Base-by-base conservation (phyloP, 169 alveolate species). In the Neospora caninum region DNA sequence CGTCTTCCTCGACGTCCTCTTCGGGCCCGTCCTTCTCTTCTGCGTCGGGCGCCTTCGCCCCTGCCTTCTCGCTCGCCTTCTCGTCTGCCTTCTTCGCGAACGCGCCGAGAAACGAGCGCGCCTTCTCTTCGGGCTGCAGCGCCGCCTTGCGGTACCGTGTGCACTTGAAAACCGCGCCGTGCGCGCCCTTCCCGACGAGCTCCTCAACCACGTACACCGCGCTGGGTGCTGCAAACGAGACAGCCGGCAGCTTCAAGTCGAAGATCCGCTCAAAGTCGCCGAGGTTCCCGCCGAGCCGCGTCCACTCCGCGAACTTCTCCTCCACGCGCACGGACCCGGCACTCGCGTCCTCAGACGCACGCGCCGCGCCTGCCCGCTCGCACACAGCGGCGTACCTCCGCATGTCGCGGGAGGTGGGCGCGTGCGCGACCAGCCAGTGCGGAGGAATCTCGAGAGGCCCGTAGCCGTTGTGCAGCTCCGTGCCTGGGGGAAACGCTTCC, bases 111-210 rank as follows among this genome's bases (percentile, higher is more conserved):
- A 39, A 70, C 0, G n/a, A 18, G 36, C 88, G 67, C 1, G 39
- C 34, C n/a, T 0, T 29, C 88, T 29, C n/a, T 53, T 53, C 82
- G 13, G 45, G 22, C 92, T 10, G 49, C 82, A 9, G 34, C 9
- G 89, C 34, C 34, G 89, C 53, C 89, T 82, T 82, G 20, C 89
- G 38, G 41, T 82, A 64, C n/a, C 94, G 91, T 78, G 43, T 93
- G 36, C 92, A 91, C 49, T 80, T 42, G 53, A 83, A 93, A 16
- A 93, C 95, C 25, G 86, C 91, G 67, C 95, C 95, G 54, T 87
- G 92, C 31, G 95, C 95, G 1, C 95, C 95, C 13, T 86, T 54
- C 18, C 95, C 95, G 49, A 93, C 93, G 49, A 92, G 70, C 64
- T 42, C 93, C 43, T 84, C 89, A 10, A 92, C 80, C 0, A 53